Evolutionary conservation across 805 yeast genomes (phyloP).

Genomic region (Metschnikowia lunata): DNA sequence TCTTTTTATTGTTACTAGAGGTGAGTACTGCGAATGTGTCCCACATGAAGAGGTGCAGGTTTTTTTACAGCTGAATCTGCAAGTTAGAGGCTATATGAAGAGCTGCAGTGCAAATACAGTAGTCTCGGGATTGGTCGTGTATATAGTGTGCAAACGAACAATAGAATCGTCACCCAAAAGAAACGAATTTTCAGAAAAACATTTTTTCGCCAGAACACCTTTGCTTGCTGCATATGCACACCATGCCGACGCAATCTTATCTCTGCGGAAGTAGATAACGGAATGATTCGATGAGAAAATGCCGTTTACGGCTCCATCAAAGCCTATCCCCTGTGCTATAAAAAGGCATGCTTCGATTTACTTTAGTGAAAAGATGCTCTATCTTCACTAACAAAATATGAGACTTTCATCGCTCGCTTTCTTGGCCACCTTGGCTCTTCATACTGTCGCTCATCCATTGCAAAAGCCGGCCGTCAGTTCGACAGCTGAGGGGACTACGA

Average conservation of each 20-base stretch:
- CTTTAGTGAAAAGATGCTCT: too few species aligned
- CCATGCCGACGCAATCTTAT: not conserved
- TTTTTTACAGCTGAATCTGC: not conserved
- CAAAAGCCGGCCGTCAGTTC: constrained; percentile 12
- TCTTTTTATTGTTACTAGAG: too few species aligned
- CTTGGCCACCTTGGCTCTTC: constrained; percentile 13
- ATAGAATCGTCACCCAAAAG: too few species aligned
- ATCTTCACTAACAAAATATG: constrained; percentile 12
- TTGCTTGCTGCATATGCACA: too few species aligned
- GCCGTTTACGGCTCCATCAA: too few species aligned
- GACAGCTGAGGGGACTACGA: constrained; percentile 12
- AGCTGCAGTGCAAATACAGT: not conserved
- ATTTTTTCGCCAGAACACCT: not conserved
- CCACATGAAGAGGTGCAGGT: not conserved
- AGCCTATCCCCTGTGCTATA: too few species aligned
- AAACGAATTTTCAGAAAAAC: not conserved
- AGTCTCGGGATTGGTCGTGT: not conserved
- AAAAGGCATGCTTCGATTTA: too few species aligned
- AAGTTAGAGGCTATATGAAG: not conserved
- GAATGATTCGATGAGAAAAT: too few species aligned
- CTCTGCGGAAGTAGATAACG: too few species aligned
- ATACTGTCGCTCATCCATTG: constrained; percentile 17
- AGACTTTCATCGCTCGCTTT: constrained; percentile 16
- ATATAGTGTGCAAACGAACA: too few species aligned
- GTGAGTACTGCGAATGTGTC: not conserved